Conservation (phyloP, 176 grass and related monocot species). For the Tillandsia fasciculata region DNA sequence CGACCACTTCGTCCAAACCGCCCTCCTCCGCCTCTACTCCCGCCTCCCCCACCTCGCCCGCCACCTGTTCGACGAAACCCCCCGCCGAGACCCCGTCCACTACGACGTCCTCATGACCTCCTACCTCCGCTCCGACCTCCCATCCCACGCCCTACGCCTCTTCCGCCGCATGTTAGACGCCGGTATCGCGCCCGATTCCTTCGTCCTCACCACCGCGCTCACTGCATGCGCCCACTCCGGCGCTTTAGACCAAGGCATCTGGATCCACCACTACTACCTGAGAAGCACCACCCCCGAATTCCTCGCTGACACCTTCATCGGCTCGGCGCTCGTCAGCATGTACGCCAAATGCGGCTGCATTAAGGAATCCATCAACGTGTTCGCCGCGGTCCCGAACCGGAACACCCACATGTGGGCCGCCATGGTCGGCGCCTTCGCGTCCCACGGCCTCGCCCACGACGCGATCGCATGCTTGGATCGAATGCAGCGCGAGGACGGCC, state of each 20-base stretch:
- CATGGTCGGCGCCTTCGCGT: slow-evolving; percentile 64
- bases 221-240: slow-evolving; percentile 55
- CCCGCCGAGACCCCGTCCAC: slow-evolving; percentile 48
- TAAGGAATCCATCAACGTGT: slow-evolving; percentile 35
- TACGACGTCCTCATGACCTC: slow-evolving; percentile 66
- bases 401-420: slow-evolving; percentile 71
- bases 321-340: slow-evolving; percentile 65
- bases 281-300: slow-evolving; percentile 10
- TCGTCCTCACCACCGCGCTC: slow-evolving; percentile 61
- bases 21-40: slow-evolving; percentile 49
- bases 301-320: slow-evolving; percentile 55
- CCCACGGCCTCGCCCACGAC: slow-evolving; percentile 46
- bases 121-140: slow-evolving; percentile 34
- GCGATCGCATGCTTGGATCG: slow-evolving; percentile 39
- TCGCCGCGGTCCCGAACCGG: slow-evolving; percentile 59
- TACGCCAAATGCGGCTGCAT: slow-evolving; percentile 83
- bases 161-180: slow-evolving; percentile 47
- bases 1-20: slow-evolving; percentile 75
- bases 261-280: slow-evolving; percentile 49
- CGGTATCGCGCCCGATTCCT: slow-evolving; percentile 37
- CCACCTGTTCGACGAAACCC: slow-evolving; percentile 57
- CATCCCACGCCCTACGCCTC: slow-evolving; percentile 33
- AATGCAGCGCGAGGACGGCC: slow-evolving; percentile 48
- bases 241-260: slow-evolving; percentile 41
- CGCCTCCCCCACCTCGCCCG: slow-evolving; percentile 19